phyloP scores from a whole-genome alignment of 176 grass and related monocot species.

The Aegilops sharonensis region DNA sequence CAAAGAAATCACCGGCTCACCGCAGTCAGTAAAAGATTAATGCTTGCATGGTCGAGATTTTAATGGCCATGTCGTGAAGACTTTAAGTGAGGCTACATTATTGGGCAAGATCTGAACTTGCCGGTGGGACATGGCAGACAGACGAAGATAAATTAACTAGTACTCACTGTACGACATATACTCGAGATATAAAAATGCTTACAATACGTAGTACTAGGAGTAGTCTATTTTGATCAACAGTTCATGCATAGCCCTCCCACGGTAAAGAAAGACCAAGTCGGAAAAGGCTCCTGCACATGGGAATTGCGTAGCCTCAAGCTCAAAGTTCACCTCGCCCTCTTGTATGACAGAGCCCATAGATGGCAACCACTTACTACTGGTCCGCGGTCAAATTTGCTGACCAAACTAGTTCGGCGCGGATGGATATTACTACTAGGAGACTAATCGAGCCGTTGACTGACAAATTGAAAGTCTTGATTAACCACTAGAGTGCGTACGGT shows the following conservation, averaged over 20 bases:
- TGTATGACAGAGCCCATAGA: no score
- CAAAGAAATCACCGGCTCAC: neutral
- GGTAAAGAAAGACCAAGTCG: neutral
- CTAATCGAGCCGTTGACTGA: neutral
- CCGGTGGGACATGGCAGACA: neutral
- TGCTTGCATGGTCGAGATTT: no score
- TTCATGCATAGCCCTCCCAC: no score
- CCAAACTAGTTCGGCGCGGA: neutral
- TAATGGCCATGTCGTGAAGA: no score
- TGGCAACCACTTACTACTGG: neutral
- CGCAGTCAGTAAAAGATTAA: neutral
- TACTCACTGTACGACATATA: no score
- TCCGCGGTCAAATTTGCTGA: neutral
- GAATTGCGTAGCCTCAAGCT: no score
- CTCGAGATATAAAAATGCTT: no score
- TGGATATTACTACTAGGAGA: neutral
- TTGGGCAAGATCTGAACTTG: neutral
- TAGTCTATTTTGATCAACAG: no score
- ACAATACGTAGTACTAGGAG: no score
- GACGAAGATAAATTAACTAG: neutral
- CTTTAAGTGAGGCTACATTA: no score
- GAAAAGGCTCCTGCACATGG: neutral
- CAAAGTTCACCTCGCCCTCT: neutral
- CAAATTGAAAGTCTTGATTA: neutral
- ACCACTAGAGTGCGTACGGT: neutral